Evolutionary conservation across 2,329 filamentous ascomycete genomes (phyloP), one percentile per base, ranked within the genome.

Genomic region (Colletotrichum horii): DNA sequence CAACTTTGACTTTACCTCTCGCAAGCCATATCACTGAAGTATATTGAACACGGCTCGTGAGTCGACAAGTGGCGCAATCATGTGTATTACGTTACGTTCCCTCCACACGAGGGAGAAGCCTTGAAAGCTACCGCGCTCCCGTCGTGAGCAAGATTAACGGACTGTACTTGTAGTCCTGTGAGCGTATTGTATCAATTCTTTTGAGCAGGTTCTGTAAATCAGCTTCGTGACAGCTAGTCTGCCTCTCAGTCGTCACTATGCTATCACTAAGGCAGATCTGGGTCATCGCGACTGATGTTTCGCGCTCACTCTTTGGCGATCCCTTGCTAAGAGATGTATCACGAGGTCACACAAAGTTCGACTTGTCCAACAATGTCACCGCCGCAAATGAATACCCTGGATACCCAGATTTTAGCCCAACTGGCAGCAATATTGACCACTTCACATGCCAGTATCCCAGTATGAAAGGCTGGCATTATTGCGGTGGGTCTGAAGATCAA

Each of bases 391-490:
- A 7, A 16, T 19, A 69, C 34, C 30, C 30, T 4, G 52, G 36
- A 6, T 38, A 56, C 19, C 71, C 65, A 0, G 12, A 68, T 8
- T 73, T 73, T 9, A 26, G 26, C 11, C 70, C 65, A 14, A 30
- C 64, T 2, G 71, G 71, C 19, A 73, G 64, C 22, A 73, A 75
- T 24, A 48, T 66, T 24, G 48, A 66, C 3, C 71, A 79, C 0
- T 82, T 82, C 55, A 43, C 34, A 8, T 82, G 81, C 16, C 77
- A 82, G 12, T 82, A 82, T 62, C 74, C 77, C 2, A 43, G 43
- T 6, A 81, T 82, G 80, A 64, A 76, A 3, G 81, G 68, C 3
- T 82, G 79, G 61, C 65, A 76, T 7, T 48, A 72, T 12, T 82
- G 81, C 38, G 81, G 79, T 0, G 80, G 75, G 1, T n/a, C 79